Conservation (phyloP, 2,329 filamentous ascomycete species). For the Pseudocercospora fuligena region DNA sequence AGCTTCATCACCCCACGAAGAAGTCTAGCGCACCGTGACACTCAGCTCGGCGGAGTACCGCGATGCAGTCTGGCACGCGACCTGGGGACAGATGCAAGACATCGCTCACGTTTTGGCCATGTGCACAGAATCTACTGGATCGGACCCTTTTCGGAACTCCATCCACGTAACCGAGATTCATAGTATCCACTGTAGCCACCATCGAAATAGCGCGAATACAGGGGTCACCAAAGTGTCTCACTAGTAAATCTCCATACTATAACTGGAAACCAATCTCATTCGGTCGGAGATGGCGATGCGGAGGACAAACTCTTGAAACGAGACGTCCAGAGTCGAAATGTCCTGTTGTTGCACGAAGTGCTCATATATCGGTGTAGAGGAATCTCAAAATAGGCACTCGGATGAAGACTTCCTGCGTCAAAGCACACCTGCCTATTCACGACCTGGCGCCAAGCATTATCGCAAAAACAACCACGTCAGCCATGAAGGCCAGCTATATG, state of each 20-base stretch:
- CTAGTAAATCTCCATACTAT: background rate
- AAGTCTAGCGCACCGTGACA: background rate
- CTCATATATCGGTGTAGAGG: background rate
- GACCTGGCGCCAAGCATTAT: background rate
- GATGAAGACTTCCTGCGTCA: background rate
- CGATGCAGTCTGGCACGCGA: slow-evolving; percentile 1
- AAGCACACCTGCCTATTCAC: background rate
- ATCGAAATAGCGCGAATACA: background rate
- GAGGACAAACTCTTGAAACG: background rate
- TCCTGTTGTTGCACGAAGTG: background rate
- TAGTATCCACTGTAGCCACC: background rate
- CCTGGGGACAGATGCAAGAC: slow-evolving; percentile 1
- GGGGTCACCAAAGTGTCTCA: background rate
- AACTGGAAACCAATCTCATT: background rate
- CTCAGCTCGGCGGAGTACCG: background rate
- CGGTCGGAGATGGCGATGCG: background rate
- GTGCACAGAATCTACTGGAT: background rate
- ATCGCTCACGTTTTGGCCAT: slow-evolving; percentile 5
- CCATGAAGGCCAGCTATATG: background rate
- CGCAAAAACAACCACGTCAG: background rate
- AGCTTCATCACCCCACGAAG: background rate
- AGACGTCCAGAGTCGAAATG: background rate
- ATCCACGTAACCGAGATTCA: slow-evolving; percentile 8
- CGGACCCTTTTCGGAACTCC: slow-evolving; percentile 1
- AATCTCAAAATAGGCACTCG: background rate